Conservation (phyloP, 2,329 filamentous ascomycete genomes). For the Septoria petroselini region DNA sequence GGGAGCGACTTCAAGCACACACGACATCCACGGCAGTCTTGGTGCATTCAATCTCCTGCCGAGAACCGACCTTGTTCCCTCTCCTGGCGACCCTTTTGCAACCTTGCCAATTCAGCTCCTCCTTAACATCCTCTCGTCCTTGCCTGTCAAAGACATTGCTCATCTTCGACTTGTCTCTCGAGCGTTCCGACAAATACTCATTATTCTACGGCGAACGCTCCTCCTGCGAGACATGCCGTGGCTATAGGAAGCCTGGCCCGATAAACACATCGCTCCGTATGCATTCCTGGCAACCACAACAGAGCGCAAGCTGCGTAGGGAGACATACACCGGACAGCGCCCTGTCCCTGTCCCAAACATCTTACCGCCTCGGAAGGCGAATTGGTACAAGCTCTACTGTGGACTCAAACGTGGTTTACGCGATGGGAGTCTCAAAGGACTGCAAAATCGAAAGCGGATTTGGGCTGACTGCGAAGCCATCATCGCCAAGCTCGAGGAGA, state of each 20-base stretch:
- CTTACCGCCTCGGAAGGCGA: slow-evolving; percentile 4
- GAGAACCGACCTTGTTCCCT: background rate
- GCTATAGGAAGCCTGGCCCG: slow-evolving; percentile 23
- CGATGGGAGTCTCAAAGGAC: slow-evolving; percentile 3
- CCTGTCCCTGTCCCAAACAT: slow-evolving; percentile 10
- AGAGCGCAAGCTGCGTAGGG: background rate
- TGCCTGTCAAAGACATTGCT: slow-evolving; percentile 12
- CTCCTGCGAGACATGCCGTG: slow-evolving; percentile 21
- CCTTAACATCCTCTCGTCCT: slow-evolving; percentile 4
- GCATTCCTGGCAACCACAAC: slow-evolving; percentile 1
- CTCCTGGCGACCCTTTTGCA: slow-evolving; percentile 11
- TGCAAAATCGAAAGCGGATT: slow-evolving; percentile 16
- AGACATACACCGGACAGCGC: background rate
- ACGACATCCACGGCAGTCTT: background rate
- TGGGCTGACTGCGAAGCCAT: slow-evolving; percentile 19
- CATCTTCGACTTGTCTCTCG: slow-evolving; percentile 16
- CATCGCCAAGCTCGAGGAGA: too few species aligned
- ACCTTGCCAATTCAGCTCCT: slow-evolving; percentile 10
- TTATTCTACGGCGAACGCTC: slow-evolving; percentile 16
- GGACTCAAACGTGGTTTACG: background rate
- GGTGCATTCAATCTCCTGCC: slow-evolving; percentile 1
- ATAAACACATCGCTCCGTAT: background rate
- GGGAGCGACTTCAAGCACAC: background rate
- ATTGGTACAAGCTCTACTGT: slow-evolving; percentile 17
- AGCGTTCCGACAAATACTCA: slow-evolving; percentile 20